A percentile compares a stretch with the other conserved stretches of the same genome.
These are phyloP conservation scores for Pachysandra terminalis DNA, from an alignment of 164 flowering plant species.

Conservation along the genomic window DNA sequence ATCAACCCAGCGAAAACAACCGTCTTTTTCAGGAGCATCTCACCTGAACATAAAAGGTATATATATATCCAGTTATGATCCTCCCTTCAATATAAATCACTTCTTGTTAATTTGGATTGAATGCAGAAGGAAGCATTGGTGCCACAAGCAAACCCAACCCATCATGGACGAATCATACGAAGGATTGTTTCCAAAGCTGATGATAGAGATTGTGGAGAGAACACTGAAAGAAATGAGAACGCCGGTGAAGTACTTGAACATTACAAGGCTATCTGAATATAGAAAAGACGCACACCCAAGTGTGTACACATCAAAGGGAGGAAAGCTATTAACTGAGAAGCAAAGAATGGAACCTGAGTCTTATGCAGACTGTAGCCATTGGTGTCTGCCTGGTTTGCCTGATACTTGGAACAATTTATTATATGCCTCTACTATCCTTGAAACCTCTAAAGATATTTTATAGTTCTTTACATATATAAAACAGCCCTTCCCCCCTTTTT, in stretches of 20 bases:
- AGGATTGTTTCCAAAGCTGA: constrained; percentile 23
- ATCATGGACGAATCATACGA: constrained; percentile 31
- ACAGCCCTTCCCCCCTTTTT: too few species aligned
- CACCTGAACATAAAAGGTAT: constrained; percentile 55
- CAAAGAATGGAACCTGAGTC: constrained; percentile 15
- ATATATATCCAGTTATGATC: too few species aligned
- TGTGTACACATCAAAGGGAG: constrained; percentile 30
- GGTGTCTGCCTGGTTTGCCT: constrained; percentile 84
- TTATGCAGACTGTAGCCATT: constrained; percentile 64
- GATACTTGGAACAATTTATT: constrained; percentile 70
- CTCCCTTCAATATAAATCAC: too few species aligned
- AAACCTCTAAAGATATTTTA: constrained; percentile 5
- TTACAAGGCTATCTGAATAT: constrained; percentile 53
- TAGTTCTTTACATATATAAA: constrained; percentile 10
- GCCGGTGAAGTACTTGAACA: constrained; percentile 54
- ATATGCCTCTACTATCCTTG: constrained; percentile 30
- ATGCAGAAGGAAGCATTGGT: constrained; percentile 34
- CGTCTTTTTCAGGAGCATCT: constrained; percentile 57
- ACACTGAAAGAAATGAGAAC: constrained; percentile 32
- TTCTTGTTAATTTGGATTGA: too few species aligned
- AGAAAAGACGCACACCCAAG: constrained; percentile 64
- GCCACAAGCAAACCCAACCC: constrained; percentile 46
- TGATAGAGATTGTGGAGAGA: constrained; percentile 27
- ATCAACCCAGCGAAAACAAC: constrained; percentile 38
- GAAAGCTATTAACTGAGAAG: constrained; percentile 19